phyloP scores from a whole-genome alignment of 2,329 filamentous ascomycete genomes.

The Thielaviopsis ethacetica region DNA sequence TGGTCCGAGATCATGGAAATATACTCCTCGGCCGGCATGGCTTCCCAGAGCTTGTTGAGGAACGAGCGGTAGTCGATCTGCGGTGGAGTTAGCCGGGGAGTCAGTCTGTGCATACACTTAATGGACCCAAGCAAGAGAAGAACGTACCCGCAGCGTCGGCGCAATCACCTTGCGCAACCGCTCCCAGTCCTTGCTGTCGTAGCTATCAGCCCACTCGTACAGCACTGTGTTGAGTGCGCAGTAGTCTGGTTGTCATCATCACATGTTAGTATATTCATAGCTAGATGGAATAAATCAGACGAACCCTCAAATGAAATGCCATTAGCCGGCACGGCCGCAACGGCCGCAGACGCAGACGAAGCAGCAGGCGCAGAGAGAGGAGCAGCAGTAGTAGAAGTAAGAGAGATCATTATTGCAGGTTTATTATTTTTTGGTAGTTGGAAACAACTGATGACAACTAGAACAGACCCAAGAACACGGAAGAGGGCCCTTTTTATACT shows the following conservation, averaged over 20 bases:
- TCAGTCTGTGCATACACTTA: no score
- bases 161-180: constrained; percentile 45
- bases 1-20: constrained; percentile 40
- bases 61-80: constrained; percentile 57
- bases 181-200: constrained; percentile 50
- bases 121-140: no score
- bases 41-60: constrained; percentile 42
- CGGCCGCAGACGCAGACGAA: background rate
- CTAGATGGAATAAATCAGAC: background rate
- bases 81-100: constrained; percentile 32
- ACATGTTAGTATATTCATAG: background rate
- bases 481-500: no score
- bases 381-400: no score
- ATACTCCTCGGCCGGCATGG: constrained; percentile 46
- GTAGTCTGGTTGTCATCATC: constrained; percentile 13
- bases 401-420: no score
- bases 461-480: no score
- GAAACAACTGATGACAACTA: no score
- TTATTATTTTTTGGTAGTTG: no score
- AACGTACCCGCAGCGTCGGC: constrained; percentile 21
- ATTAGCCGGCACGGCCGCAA: background rate
- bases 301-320: background rate
- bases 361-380: no score
- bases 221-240: constrained; percentile 16
- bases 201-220: constrained; percentile 47